Base-by-base conservation (phyloP, 495 filamentous ascomycete species). In the Trichocladium uniseriatum region DNA sequence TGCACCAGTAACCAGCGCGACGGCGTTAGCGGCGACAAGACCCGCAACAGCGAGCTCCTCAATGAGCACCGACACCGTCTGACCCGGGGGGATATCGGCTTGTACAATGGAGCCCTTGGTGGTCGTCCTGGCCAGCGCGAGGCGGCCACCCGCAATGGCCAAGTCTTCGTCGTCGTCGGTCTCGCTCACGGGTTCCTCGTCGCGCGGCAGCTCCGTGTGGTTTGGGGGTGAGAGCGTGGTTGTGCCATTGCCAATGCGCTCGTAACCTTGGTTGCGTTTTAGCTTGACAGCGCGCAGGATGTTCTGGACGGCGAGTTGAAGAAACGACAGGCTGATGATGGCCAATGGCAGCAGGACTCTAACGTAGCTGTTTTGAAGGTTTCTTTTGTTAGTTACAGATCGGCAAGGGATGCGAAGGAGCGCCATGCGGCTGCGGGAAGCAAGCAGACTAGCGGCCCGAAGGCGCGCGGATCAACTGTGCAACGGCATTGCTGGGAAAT, bases 281-380 rank as follows among this genome's bases (percentile, higher is more conserved):
- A 68, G 69, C 44, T 60, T 66, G 52, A 69, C 66, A 28, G 69
- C 66, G 27, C 69, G 70, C 32, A 65, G 67, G 58, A 78, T 63
- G 45, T 68, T 66, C 54, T 81, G 79, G 47, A 78, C 43, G 36
- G 73, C 24, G 44, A 95, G 77, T 54, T 79, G 72, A 18, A 87
- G 59, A 35, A 89, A 61, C 2, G 94, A 99, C 10, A 83, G 51
- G 43, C 69, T 78, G 62, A 85, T 79, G 37, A 82, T 70, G 24
- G 79, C 68, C 43, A 94, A 75, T 51, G 94, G 94, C 34, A 96
- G 76, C 32, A 92, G 69, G 46, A 87, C 79, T 69, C 88, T 84
- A 36, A 99, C 78, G 62, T 87, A 87, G 64, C 91, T 97, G 49
- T 46, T 44, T 49, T 27, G 13, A 32, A 7, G 40, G 13, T 6